These are phyloP conservation scores for Phytophthora colocasiae DNA, from an alignment of 352 stramenopile species.

Conservation along the genomic window DNA sequence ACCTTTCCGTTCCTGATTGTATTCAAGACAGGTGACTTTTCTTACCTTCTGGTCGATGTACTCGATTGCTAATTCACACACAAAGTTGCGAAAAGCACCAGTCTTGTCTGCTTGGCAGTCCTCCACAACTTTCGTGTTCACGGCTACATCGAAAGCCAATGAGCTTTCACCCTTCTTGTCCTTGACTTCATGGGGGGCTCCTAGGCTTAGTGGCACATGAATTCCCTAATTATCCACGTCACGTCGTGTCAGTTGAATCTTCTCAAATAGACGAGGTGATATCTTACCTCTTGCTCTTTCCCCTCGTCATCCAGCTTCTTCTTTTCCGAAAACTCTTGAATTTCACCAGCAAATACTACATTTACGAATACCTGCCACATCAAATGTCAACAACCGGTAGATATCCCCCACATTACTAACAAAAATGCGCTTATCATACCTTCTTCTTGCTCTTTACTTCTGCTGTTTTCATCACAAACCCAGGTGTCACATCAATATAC, in stretches of 20 bases:
- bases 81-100: slow-evolving; percentile 81
- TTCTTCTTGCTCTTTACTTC: slow-evolving; percentile 73
- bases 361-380: slow-evolving; percentile 79
- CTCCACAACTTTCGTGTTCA: slow-evolving; percentile 78
- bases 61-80: slow-evolving; percentile 82
- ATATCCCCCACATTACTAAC: slow-evolving; percentile 1
- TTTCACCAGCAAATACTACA: slow-evolving; percentile 69
- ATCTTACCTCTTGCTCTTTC: slow-evolving; percentile 72
- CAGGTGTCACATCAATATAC: slow-evolving; percentile 77
- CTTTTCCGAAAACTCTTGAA: slow-evolving; percentile 82
- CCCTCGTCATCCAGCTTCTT: slow-evolving; percentile 79
- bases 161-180: slow-evolving; percentile 71
- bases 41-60: slow-evolving; percentile 85
- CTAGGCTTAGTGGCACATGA: slow-evolving; percentile 77
- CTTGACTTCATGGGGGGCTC: slow-evolving; percentile 73
- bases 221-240: slow-evolving; percentile 52
- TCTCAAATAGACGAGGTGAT: not conserved
- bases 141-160: slow-evolving; percentile 79
- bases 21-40: not conserved
- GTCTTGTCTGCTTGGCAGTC: slow-evolving; percentile 73
- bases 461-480: slow-evolving; percentile 83
- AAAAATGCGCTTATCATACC: slow-evolving; percentile 29
- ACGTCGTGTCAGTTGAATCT: not conserved
- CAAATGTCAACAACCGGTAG: not conserved
- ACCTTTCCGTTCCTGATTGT: not conserved